These are phyloP conservation scores for Lactarius trivialis DNA, from an alignment of 768 basidiomycete genomes.

Conservation along the genomic window DNA sequence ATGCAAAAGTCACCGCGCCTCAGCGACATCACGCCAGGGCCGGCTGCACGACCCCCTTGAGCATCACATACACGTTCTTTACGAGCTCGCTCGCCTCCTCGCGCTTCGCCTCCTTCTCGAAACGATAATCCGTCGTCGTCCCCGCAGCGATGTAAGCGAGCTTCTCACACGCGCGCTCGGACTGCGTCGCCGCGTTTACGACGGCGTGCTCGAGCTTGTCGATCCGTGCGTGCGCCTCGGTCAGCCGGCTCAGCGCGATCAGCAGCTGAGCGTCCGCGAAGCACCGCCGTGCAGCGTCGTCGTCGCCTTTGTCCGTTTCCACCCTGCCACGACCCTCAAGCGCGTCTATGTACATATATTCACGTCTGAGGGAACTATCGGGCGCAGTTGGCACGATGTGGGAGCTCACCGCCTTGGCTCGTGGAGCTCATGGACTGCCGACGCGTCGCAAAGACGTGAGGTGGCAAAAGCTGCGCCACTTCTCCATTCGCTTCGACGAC, in stretches of 20 bases:
- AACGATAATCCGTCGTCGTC: neutral
- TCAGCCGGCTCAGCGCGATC: conserved; percentile 7
- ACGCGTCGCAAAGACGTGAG: neutral
- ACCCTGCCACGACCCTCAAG: neutral
- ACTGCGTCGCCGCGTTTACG: conserved; percentile 9
- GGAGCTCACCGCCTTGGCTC: neutral
- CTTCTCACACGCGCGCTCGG: conserved; percentile 12
- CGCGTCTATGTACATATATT: neutral
- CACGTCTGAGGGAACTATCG: neutral
- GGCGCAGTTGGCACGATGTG: neutral
- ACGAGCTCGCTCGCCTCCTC: conserved; percentile 15
- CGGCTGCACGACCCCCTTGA: conserved; percentile 12
- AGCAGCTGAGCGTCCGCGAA: conserved; percentile 1
- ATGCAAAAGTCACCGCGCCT: no score
- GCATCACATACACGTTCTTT: conserved; percentile 9
- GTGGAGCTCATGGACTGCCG: neutral
- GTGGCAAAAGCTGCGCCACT: neutral
- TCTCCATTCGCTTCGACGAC: neutral
- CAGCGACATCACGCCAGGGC: neutral
- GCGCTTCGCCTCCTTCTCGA: conserved; percentile 8
- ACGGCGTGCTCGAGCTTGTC: conserved; percentile 15
- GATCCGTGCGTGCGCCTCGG: conserved; percentile 11
- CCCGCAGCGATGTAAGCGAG: conserved; percentile 3
- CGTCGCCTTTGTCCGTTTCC: neutral
- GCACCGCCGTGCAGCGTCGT: neutral